Conservation (phyloP, 352 stramenopile species). For the Phytophthora tentaculata region DNA sequence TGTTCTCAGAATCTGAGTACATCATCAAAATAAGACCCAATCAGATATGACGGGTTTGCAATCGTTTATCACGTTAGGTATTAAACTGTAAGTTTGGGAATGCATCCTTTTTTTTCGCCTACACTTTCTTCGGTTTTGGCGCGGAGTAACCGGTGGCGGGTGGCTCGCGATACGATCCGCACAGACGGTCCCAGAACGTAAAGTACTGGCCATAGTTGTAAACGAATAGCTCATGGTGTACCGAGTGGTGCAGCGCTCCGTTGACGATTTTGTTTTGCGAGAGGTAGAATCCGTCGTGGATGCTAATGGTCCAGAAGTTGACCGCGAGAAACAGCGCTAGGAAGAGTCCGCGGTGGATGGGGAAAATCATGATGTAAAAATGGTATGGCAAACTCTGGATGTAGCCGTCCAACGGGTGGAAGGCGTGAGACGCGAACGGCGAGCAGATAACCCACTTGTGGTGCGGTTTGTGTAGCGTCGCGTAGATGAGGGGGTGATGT, state of each 20-base stretch:
- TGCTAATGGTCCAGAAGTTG: constrained; percentile 86
- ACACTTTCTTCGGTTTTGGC: constrained; percentile 27
- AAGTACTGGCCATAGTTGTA: constrained; percentile 85
- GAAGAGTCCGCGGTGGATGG: constrained; percentile 65
- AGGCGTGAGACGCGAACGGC: constrained; percentile 76
- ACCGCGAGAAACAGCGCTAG: constrained; percentile 64
- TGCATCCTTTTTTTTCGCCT: neutral
- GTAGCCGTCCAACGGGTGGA: constrained; percentile 77
- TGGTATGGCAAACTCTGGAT: constrained; percentile 74
- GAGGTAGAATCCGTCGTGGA: constrained; percentile 70
- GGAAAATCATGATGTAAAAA: constrained; percentile 71
- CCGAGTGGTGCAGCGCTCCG: constrained; percentile 63
- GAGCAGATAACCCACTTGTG: constrained; percentile 81
- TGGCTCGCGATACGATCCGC: constrained; percentile 68
- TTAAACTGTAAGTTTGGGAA: too few species aligned
- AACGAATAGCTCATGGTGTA: constrained; percentile 73
- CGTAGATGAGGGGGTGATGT: constrained; percentile 72
- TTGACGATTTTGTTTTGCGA: constrained; percentile 70
- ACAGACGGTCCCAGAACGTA: constrained; percentile 76
- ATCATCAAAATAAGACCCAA: neutral
- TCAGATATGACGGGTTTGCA: constrained; percentile 4
- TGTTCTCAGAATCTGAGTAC: constrained; percentile 10
- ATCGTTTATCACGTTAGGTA: too few species aligned
- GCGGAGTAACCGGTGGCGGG: constrained; percentile 21
- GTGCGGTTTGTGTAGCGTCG: constrained; percentile 71